Percentiles rank a stretch among this genome's conserved stretches.
These are phyloP conservation scores for Cetradonia linearis DNA, from an alignment of 495 filamentous ascomycete genomes.

Conservation along the genomic window DNA sequence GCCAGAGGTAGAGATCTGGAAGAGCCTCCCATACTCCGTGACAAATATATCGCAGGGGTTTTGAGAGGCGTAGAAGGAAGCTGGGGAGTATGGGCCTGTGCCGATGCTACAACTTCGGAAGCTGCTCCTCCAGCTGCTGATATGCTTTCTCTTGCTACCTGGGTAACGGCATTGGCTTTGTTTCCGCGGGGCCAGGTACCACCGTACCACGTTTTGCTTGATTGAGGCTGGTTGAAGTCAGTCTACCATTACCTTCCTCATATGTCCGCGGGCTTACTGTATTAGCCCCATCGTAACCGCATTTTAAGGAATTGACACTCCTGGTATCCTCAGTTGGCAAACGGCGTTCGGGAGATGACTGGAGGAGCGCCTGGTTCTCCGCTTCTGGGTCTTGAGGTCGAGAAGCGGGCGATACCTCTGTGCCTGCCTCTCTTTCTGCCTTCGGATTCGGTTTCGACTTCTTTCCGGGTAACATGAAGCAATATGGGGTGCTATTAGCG, in stretches of 20 bases:
- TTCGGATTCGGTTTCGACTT: constrained; percentile 49
- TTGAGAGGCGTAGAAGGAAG: constrained; percentile 16
- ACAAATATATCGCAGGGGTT: constrained; percentile 32
- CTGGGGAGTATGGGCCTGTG: constrained; percentile 14
- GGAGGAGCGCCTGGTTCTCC: constrained; percentile 25
- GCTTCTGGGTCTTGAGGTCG: constrained; percentile 30
- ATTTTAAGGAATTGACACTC: not conserved
- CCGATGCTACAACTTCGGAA: constrained; percentile 30
- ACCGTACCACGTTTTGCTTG: constrained; percentile 48
- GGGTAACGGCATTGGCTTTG: constrained; percentile 62
- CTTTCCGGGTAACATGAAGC: constrained; percentile 49
- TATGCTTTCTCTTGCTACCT: constrained; percentile 69
- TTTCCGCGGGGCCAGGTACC: constrained; percentile 54
- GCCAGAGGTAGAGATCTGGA: constrained; percentile 40
- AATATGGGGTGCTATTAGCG: not conserved
- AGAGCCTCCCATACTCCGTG: constrained; percentile 33
- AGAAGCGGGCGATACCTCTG: constrained; percentile 25
- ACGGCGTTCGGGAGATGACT: not conserved
- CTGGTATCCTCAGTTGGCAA: not conserved
- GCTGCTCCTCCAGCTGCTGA: constrained; percentile 44
- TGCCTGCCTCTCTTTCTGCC: constrained; percentile 31
- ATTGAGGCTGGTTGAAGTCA: constrained; percentile 10
- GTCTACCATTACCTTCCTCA: not conserved
- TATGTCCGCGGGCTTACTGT: constrained; percentile 3
- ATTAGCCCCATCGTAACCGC: not conserved